Base-by-base conservation (phyloP, 2,329 filamentous ascomycete species). In the Fusarium burgessii region DNA sequence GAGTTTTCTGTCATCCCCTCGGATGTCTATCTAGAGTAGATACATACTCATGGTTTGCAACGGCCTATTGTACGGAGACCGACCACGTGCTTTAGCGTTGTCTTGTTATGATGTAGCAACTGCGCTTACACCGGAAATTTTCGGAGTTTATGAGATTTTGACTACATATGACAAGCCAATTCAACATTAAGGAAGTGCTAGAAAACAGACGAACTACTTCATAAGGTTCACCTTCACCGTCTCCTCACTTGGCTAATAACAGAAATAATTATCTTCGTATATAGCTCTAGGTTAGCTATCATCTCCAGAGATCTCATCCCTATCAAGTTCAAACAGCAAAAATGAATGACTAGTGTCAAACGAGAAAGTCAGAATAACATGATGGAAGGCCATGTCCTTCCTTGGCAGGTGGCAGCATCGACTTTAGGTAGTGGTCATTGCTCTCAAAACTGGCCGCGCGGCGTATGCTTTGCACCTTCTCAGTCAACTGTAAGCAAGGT, bases 61-160 rank as follows among this genome's bases (percentile, higher is more conserved):
- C 63, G 49, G 63, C 55, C 33, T 60, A 49, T 58, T 45, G 25
- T 40, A 32, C 29, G 11, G 17, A 43, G 29, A 36, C 59, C 32
- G 60, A 57, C 59, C 70, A 73, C 63, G 71, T 73, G 71, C 57
- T 67, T 46, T 46, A 43, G 42, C 55, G 25, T 43, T 56, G 40
- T 54, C 27, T 17, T 51, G 46, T 42, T 43, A 5, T 49, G 51
- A 35, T 65, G n/a, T 29, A 25, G 33, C 29, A 32, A 46, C 32
- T 36, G 27, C 33, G 46, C 25, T 56, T 46, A 25, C n/a, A 35
- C 67, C 61, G 69, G 69, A 65, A 51, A 46, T 54, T 62, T 27
- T 62, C 69, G 69, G 69, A 58, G 47, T 58, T 49, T 27, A n/a
- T 33, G 17, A 33, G 10, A 33, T 27, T 41, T 25, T 29, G 11